Evolutionary conservation across 2,329 filamentous ascomycete species (phyloP), one percentile per base, ranked within the genome.

Genomic region (Neonectria coccinea): DNA sequence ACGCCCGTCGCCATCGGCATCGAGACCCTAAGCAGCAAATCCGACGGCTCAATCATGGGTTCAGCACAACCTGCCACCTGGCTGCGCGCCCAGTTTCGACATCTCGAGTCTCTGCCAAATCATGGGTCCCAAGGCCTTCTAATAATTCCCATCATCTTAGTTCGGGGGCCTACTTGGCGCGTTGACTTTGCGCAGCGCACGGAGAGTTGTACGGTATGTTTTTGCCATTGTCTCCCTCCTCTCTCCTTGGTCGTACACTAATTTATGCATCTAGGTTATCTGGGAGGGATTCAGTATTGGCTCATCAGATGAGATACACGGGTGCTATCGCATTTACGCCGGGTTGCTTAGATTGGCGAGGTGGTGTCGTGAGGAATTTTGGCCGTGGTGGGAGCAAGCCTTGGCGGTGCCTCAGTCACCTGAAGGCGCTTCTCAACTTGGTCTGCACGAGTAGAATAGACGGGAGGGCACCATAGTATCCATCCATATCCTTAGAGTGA

Each of bases 171-270:
- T 18, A 22, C 51, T 25, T 65, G 59, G 63, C 54, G 59, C n/a
- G 55, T 65, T 44, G 59, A 62, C 25, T 65, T 65, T 63, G 54
- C 56, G 1, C 48, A 62, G 42, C 59, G 54, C 14, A 65, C 47
- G 3, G 31, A 39, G 12, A 54, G 45, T 29, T 27, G 22, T 10
- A 36, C 57, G 53, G 62, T 65, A 50, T 18, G 58, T 53, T 33
- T 29, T 18, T 16, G 9, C 22, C 45, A 25, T 36, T n/a, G 4
- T 16, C 3, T 31, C n/a, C 4, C 4, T 50, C 16, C 16, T 7
- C 22, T 10, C 5, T 1, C 12, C 12, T 3, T n/a, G n/a, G 7
- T 10, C 16, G 36, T n/a, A 41, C 8, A 36, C 58, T 61, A 18
- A 61, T 22, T 22, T 33, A 3, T 20, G 25, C 8, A 25, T 31